Conservation (phyloP, 768 basidiomycete genomes). For the Vishniacozyma victoriae region DNA sequence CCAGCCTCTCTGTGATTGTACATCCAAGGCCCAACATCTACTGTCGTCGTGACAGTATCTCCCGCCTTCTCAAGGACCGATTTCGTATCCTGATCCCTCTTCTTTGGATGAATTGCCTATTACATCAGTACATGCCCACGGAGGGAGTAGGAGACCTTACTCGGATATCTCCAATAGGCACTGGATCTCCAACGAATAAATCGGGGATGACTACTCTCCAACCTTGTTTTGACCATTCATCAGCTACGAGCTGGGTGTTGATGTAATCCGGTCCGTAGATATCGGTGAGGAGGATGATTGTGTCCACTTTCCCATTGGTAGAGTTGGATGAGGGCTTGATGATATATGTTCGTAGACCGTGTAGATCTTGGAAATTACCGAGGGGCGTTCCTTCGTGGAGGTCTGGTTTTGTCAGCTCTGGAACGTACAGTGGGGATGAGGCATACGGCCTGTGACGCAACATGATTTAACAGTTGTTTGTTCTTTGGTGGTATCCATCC, state of each 20-base stretch:
- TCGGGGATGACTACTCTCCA: constrained; percentile 46
- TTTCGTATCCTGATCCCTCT: constrained; percentile 32
- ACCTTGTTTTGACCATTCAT: constrained; percentile 46
- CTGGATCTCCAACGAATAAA: constrained; percentile 37
- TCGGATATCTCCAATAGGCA: constrained; percentile 29
- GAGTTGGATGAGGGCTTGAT: constrained; percentile 12
- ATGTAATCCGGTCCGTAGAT: constrained; percentile 47
- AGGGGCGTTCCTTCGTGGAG: constrained; percentile 46
- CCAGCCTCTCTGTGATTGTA: constrained; percentile 44
- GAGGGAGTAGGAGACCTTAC: neutral
- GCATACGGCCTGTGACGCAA: constrained; percentile 39
- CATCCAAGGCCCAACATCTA: constrained; percentile 44
- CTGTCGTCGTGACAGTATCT: constrained; percentile 39
- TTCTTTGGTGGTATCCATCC: constrained; percentile 19
- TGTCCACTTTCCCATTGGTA: constrained; percentile 1
- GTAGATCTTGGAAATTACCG: constrained; percentile 36
- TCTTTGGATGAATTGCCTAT: constrained; percentile 43
- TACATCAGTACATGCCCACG: neutral
- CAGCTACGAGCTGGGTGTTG: constrained; percentile 38
- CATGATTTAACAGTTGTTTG: constrained; percentile 33
- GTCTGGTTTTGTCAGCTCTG: constrained; percentile 14
- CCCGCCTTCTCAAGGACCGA: constrained; percentile 32
- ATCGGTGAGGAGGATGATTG: constrained; percentile 45
- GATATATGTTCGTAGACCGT: constrained; percentile 45
- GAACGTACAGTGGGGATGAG: neutral